Evolutionary conservation across 441 rosid species (phyloP).

Genomic region (Corymbia calophylla): DNA sequence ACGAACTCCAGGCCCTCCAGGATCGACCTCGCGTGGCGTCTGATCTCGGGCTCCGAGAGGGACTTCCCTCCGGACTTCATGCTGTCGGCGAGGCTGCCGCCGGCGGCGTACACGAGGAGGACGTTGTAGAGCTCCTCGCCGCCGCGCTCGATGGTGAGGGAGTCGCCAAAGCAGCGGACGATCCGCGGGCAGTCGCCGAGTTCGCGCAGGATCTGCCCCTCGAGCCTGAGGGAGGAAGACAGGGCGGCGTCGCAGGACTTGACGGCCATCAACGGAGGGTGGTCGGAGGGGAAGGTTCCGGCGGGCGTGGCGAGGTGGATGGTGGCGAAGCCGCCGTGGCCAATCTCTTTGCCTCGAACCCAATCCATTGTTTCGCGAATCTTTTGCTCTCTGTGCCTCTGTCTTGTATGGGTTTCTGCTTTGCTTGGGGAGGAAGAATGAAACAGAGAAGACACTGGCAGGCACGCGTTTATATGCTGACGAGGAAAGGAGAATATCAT

Average conservation of each 20-base stretch:
- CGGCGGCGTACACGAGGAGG: conserved; percentile 62
- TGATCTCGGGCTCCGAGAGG: conserved; percentile 38
- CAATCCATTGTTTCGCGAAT: conserved; percentile 57
- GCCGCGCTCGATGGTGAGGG: conserved; percentile 26
- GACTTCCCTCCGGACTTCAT: conserved; percentile 37
- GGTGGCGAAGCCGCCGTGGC: conserved; percentile 59
- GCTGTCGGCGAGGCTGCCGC: conserved; percentile 55
- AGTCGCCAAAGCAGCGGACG: conserved; percentile 19
- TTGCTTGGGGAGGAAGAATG: background rate
- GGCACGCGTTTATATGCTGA: background rate
- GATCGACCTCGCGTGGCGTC: conserved; percentile 34
- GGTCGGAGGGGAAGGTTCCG: background rate
- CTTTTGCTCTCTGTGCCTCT: background rate
- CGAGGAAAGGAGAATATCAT: background rate
- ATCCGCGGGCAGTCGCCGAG: background rate
- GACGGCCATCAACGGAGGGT: conserved; percentile 44
- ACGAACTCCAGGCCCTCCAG: conserved; percentile 55
- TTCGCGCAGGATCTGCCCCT: conserved; percentile 17
- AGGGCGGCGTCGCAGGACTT: conserved; percentile 36
- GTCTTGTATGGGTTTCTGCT: background rate
- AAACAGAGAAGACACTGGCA: background rate
- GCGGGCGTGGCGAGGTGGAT: conserved; percentile 36
- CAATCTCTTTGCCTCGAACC: conserved; percentile 67
- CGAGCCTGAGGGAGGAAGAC: conserved; percentile 36
- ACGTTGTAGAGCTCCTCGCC: conserved; percentile 41